Conservation (phyloP, 176 grass and related monocot species). For the Phyllostachys edulis region DNA sequence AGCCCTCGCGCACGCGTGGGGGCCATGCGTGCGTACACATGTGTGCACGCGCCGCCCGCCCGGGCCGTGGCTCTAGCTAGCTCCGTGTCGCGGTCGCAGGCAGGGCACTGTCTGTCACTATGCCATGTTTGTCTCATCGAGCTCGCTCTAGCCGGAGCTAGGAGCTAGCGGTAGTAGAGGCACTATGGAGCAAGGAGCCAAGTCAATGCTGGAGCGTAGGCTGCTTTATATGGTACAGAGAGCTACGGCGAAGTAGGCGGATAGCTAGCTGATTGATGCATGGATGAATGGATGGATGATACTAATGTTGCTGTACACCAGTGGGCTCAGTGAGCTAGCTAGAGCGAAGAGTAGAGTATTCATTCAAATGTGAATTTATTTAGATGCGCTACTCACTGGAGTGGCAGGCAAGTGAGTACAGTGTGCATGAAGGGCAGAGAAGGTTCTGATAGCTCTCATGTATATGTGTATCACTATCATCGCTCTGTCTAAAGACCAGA, state of each 20-base stretch:
- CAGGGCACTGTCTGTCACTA: slow-evolving; percentile 11
- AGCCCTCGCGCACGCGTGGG: slow-evolving; percentile 34
- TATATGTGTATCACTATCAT: neutral
- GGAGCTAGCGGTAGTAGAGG: neutral
- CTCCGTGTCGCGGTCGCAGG: slow-evolving; percentile 24
- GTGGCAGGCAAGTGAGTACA: neutral
- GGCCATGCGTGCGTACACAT: neutral
- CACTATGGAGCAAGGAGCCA: slow-evolving; percentile 8
- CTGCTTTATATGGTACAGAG: slow-evolving; percentile 5
- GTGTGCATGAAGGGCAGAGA: neutral
- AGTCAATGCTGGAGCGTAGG: slow-evolving; percentile 39
- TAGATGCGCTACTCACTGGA: neutral
- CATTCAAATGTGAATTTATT: slow-evolving; percentile 6
- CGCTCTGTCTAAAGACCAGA: neutral
- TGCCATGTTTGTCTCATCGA: slow-evolving; percentile 13
- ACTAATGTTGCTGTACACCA: slow-evolving; percentile 8
- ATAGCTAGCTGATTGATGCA: slow-evolving; percentile 30
- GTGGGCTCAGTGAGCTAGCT: neutral
- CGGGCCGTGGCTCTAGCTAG: slow-evolving; percentile 1
- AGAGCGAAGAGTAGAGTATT: neutral
- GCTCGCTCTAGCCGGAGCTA: neutral
- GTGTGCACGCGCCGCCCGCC: slow-evolving; percentile 35
- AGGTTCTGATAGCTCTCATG: slow-evolving; percentile 25
- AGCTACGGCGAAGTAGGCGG: slow-evolving; percentile 31
- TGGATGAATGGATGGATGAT: slow-evolving; percentile 13